Evolutionary conservation across 129 eudicot species (phyloP), one percentile per base, ranked within the genome.

Genomic region (Lonicera japonica): DNA sequence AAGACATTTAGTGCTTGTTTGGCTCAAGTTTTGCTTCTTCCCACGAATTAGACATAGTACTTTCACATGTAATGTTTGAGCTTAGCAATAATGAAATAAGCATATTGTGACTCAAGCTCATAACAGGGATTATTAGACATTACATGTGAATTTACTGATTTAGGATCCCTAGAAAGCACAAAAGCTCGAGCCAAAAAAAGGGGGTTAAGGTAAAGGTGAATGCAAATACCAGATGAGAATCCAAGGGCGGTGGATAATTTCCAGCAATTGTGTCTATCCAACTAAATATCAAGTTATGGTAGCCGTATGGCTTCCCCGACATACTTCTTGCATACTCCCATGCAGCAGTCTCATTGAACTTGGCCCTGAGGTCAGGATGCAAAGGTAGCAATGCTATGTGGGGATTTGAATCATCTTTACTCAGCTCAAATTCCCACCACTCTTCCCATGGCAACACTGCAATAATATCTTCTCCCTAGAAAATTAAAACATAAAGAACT

Each of bases 311-410:
- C 58, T 22, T 29, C 54, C 91, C 96, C 5, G 64, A 48, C 96
- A 92, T 73, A 85, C 91, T 88, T 74, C 63, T 56, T 46, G 96
- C 99, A 64, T 87, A 92, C 73, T 92, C 95, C 99, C 95, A 92
- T 11, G 99, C 99, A 73, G 96, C 99, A 36, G 85, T 82, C 59
- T 84, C 89, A 41, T 92, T 88, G 40, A 92, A 92, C 75, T 77
- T 82, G 51, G 95, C 80, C 63, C 96, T 74, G 34, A 88, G 67
- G 43, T 92, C 91, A 20, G 96, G 89, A 85, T 79, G 99, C 80
- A 92, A 85, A 25, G 98, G 99, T 50, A 92, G 95, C 76, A 92
- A 72, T 9, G 99, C 96, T 57, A 92, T 88, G 25, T 92, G 99
- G 2, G 99, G 99, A 79, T 92, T 85, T 0, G 91, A 66, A 38